Evolutionary conservation across 2,329 filamentous ascomycete genomes (phyloP).

Genomic region (Alternaria brassicae): DNA sequence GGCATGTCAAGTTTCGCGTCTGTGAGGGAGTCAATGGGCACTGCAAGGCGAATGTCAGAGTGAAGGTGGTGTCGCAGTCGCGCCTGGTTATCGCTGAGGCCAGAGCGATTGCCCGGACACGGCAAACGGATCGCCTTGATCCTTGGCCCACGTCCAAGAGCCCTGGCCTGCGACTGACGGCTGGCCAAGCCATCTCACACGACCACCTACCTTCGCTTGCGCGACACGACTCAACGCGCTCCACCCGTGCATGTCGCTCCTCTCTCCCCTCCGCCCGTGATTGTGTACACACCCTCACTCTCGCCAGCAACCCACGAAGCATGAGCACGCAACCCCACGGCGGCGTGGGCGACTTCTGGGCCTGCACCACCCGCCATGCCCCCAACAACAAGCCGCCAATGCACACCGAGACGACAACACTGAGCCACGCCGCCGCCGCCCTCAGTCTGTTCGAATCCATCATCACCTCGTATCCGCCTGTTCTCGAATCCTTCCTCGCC

Average conservation of each 20-base stretch:
- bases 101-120: conserved; percentile 11
- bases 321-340: conserved; percentile 35
- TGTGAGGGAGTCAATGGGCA: not conserved
- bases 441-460: conserved; percentile 60
- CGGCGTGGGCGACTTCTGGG: conserved; percentile 29
- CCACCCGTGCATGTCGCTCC: conserved; percentile 37
- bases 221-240: conserved; percentile 33
- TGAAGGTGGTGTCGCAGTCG: not conserved
- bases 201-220: conserved; percentile 28
- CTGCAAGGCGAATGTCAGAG: not conserved
- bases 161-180: conserved; percentile 14
- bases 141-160: conserved; percentile 13
- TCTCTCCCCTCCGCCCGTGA: conserved; percentile 32
- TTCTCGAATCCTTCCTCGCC: conserved; percentile 65
- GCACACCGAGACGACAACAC: conserved; percentile 10
- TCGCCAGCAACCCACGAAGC: conserved; percentile 29
- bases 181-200: conserved; percentile 31
- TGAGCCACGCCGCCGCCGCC: conserved; percentile 12
- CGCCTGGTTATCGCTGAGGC: conserved; percentile 2
- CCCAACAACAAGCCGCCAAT: not conserved
- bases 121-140: conserved; percentile 18
- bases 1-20: conserved; percentile 7
- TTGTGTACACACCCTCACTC: conserved; percentile 29
- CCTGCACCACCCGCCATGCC: conserved; percentile 11
- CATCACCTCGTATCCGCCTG: conserved; percentile 63